Conservation (phyloP, 805 yeast genomes). For the Kuraishia molischiana region DNA sequence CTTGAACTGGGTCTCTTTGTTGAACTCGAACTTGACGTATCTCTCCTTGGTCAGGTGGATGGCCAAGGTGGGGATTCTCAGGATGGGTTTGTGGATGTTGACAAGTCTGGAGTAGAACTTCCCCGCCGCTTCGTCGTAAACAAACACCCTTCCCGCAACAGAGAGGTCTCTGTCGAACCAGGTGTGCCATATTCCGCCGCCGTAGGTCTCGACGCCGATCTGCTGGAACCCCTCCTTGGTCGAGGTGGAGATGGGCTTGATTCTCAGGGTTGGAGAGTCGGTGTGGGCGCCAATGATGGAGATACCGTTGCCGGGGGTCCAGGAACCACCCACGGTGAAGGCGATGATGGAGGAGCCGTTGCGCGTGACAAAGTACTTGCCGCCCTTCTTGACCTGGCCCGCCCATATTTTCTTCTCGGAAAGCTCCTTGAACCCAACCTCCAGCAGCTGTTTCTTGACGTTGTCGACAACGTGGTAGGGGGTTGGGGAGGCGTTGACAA, state of each 20-base stretch:
- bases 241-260: constrained; percentile 78
- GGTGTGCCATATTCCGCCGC: constrained; percentile 94
- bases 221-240: constrained; percentile 69
- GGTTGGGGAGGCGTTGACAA: constrained; percentile 80
- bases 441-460: constrained; percentile 41
- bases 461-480: constrained; percentile 87
- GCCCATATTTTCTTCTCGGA: constrained; percentile 69
- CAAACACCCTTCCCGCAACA: constrained; percentile 85
- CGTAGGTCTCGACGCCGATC: constrained; percentile 89
- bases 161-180: constrained; percentile 95
- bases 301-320: constrained; percentile 71
- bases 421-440: constrained; percentile 66
- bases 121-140: constrained; percentile 35
- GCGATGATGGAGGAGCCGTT: constrained; percentile 86
- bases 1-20: constrained; percentile 75
- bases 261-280: constrained; percentile 82
- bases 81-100: constrained; percentile 72
- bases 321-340: constrained; percentile 67
- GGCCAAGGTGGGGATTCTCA: constrained; percentile 91
- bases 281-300: constrained; percentile 95
- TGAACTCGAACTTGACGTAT: constrained; percentile 73
- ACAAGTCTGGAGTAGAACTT: constrained; percentile 56
- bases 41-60: constrained; percentile 80
- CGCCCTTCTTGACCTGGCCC: constrained; percentile 37
- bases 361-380: constrained; percentile 79